Evolutionary conservation across 805 yeast genomes (phyloP).

Genomic region (Monosporozyma aerobia): DNA sequence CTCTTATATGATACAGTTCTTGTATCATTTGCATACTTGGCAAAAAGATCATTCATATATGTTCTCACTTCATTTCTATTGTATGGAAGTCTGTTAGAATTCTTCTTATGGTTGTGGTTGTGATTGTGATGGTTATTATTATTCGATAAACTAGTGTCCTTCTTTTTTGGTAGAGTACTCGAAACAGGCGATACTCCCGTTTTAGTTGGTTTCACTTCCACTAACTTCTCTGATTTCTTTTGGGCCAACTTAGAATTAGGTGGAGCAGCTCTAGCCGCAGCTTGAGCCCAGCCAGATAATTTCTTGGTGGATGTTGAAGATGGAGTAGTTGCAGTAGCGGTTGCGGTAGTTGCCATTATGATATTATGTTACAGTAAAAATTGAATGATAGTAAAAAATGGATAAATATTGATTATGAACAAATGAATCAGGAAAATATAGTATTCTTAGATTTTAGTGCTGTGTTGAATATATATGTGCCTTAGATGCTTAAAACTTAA

Average conservation of each 20-base stretch:
- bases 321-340: constrained; percentile 9
- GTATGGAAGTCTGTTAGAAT: constrained; percentile 12
- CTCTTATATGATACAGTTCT: constrained; percentile 8
- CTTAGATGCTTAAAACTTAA: background rate
- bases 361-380: background rate
- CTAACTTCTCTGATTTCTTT: constrained; percentile 1
- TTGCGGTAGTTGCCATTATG: constrained; percentile 3
- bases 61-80: constrained; percentile 21
- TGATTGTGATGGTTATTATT: constrained; percentile 1
- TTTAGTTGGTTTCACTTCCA: background rate
- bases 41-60: constrained; percentile 15
- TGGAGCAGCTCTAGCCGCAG: constrained; percentile 24
- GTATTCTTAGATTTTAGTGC: background rate
- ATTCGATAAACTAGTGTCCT: background rate
- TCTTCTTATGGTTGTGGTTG: constrained; percentile 2
- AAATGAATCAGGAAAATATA: background rate
- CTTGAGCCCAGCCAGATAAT: constrained; percentile 29
- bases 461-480: background rate
- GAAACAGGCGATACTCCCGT: background rate
- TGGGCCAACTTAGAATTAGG: constrained; percentile 4
- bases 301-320: constrained; percentile 4
- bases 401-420: background rate
- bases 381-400: background rate
- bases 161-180: background rate
- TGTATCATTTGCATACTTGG: constrained; percentile 4